Base-by-base conservation (phyloP, 2,329 filamentous ascomycete species). In the Calonectria henricotiae region DNA sequence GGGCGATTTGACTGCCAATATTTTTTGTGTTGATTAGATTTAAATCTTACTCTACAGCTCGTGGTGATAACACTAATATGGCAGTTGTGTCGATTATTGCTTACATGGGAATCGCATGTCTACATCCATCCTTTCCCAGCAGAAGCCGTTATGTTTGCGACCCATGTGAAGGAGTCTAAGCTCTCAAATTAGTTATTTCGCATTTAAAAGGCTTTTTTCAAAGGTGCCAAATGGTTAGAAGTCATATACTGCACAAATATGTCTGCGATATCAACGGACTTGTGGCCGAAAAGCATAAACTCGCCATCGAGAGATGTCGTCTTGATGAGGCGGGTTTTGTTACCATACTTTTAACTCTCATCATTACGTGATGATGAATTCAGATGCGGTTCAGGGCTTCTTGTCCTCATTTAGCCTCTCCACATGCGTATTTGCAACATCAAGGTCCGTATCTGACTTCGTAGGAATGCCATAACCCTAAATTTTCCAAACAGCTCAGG, bases 211-310 rank as follows among this genome's bases (percentile, higher is more conserved):
- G 6, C n/a, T 17, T 39, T 23, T 0, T 12, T 17, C 3, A 37
- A 23, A 7, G 11, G 2, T 23, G 11, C 12, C 1, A 17, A 23
- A 8, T n/a, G 17, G 30, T 1, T 12, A n/a, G 35, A 9, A 1
- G 25, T 39, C 32, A 23, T 58, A 58, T 58, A 58, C 51, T 58
- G 51, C n/a, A 58, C 51, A 11, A 58, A 58, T 5, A 58, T 41
- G 5, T 39, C 39, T 13, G 51, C 4, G 20, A 17, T 2, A 11
- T 58, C 51, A 4, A 17, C 51, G 5, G 51, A 39, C 13, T 58
- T 58, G 20, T 32, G 51, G 5, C 51, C 51, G 5, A 58, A 32
- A 25, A 58, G 51, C 51, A 58, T 58, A 15, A 17, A 58, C 32
- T 58, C 51, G 32, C 51, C 51, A 8, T 58, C 51, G 12, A 58